Conservation (phyloP, 192 early-diverging fungal genomes). For the Geosiphon pyriformis region DNA sequence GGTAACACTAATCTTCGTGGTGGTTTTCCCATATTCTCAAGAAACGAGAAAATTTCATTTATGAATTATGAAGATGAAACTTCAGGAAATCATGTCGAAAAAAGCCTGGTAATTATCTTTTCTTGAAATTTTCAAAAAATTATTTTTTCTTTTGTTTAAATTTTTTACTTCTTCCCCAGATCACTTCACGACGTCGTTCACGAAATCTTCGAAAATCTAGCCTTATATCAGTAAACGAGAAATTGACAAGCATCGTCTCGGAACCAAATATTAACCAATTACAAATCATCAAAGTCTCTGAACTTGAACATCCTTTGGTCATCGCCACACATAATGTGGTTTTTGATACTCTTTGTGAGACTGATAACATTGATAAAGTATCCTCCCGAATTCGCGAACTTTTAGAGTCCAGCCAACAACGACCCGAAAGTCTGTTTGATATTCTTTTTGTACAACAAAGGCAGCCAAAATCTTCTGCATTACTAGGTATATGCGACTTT, state of each 20-base stretch:
- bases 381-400: not conserved
- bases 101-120: too few species aligned
- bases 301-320: not conserved
- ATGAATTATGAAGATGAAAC: too few species aligned
- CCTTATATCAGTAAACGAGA: not conserved
- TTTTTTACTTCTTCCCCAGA: too few species aligned
- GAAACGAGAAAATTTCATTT: too few species aligned
- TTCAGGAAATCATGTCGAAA: too few species aligned
- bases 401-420: not conserved
- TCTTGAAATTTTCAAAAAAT: too few species aligned
- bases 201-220: too few species aligned
- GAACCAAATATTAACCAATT: not conserved
- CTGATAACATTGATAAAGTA: not conserved
- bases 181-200: not conserved
- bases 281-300: not conserved
- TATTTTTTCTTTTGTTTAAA: too few species aligned
- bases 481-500: constrained; percentile 73
- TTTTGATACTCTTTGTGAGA: not conserved
- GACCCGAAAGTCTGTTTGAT: not conserved
- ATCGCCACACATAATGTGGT: not conserved
- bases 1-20: too few species aligned
- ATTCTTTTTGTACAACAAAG: not conserved
- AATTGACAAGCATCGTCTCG: not conserved
- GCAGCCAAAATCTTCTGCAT: not conserved
- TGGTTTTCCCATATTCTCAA: too few species aligned